A percentile compares a stretch with the other conserved stretches of the same genome.
Conservation (phyloP, 2,329 filamentous ascomycete genomes). For the Sporothrix sp. region DNA sequence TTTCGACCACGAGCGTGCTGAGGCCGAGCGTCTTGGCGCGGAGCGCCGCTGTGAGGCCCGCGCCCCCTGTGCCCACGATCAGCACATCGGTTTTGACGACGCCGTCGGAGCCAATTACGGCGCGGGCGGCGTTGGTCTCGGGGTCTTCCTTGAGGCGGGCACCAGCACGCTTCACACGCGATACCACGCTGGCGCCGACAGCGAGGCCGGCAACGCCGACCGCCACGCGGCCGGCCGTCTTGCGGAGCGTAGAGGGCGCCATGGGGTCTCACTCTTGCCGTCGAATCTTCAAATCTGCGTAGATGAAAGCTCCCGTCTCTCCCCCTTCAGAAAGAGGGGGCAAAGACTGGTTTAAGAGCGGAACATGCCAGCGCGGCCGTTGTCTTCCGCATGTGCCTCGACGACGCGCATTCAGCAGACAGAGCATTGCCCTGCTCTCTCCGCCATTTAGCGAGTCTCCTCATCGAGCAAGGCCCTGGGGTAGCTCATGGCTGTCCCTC, state of each 20-base stretch:
- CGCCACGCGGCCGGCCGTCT: constrained; percentile 5
- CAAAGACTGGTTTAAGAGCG: background rate
- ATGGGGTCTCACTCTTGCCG: background rate
- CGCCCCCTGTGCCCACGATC: constrained; percentile 26
- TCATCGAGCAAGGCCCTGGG: background rate
- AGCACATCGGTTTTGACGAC: constrained; percentile 19
- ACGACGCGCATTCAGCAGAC: background rate
- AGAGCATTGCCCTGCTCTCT: background rate
- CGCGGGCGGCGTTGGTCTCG: constrained; percentile 6
- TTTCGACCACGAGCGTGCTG: constrained; percentile 25
- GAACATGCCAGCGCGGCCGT: background rate
- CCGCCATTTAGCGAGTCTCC: background rate
- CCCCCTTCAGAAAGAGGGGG: too few relatives aligned
- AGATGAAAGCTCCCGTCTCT: too few relatives aligned
- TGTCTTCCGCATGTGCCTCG: background rate
- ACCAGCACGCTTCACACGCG: constrained; percentile 6
- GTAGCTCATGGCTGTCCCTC: background rate
- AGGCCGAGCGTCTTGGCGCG: constrained; percentile 20
- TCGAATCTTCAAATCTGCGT: background rate
- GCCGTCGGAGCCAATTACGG: constrained; percentile 6
- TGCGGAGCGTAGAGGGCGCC: constrained; percentile 6
- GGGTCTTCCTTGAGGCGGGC: constrained; percentile 9
- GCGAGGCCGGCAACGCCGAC: constrained; percentile 6
- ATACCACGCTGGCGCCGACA: constrained; percentile 5
- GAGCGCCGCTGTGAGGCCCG: constrained; percentile 25